phyloP scores from a whole-genome alignment of 2,329 filamentous ascomycete species.

The Fusarium haematococcum region DNA sequence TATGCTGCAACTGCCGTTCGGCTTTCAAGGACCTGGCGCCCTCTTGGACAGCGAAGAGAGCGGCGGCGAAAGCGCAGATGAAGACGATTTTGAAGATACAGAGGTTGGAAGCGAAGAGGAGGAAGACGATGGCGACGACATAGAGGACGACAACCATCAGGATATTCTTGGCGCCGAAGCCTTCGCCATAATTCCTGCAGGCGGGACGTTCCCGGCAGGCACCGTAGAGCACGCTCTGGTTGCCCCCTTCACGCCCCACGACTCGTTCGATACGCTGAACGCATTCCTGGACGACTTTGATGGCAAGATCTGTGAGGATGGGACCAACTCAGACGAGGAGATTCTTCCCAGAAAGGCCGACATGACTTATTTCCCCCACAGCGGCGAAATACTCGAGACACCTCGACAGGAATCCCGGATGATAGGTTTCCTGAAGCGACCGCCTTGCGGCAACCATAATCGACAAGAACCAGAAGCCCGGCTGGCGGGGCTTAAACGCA shows the following conservation, averaged over 20 bases:
- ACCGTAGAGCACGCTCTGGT: background rate
- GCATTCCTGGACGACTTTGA: slow-evolving; percentile 13
- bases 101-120: slow-evolving; percentile 38
- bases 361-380: slow-evolving; percentile 54
- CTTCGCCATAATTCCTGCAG: slow-evolving; percentile 18
- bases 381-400: slow-evolving; percentile 36
- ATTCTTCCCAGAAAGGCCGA: slow-evolving; percentile 30
- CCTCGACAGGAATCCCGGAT: slow-evolving; percentile 28
- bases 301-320: background rate
- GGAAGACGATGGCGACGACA: slow-evolving; percentile 23
- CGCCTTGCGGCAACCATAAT: slow-evolving; percentile 26
- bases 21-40: slow-evolving; percentile 16
- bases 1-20: slow-evolving; percentile 18
- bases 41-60: slow-evolving; percentile 28
- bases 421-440: slow-evolving; percentile 37
- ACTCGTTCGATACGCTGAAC: slow-evolving; percentile 29
- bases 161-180: slow-evolving; percentile 9
- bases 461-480: slow-evolving; percentile 12
- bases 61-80: slow-evolving; percentile 20
- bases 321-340: background rate
- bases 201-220: background rate
- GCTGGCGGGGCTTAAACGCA: slow-evolving; percentile 22
- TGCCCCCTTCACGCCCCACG: background rate
- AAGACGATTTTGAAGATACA: slow-evolving; percentile 31
- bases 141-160: slow-evolving; percentile 29